These are phyloP conservation scores for Stachybotrys chlorohalonatus DNA, from an alignment of 2,329 filamentous ascomycete genomes.

Conservation along the genomic window DNA sequence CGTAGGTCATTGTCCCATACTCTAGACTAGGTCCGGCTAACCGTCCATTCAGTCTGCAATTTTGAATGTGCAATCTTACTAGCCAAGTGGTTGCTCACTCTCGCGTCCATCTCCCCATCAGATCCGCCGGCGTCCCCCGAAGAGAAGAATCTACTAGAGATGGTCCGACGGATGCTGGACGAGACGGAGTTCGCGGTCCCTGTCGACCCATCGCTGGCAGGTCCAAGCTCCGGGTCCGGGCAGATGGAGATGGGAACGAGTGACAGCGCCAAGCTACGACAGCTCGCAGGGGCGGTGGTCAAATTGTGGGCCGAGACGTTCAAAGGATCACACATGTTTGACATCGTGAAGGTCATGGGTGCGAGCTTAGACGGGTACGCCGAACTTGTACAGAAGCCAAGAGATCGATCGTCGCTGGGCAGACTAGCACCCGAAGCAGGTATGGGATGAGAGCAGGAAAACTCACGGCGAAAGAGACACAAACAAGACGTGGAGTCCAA, in stretches of 20 bases:
- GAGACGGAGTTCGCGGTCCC: constrained; percentile 55
- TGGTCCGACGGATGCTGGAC: constrained; percentile 48
- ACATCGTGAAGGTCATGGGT: constrained; percentile 50
- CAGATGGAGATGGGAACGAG: constrained; percentile 34
- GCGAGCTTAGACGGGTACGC: constrained; percentile 48
- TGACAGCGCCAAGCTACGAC: constrained; percentile 42
- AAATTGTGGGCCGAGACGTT: constrained; percentile 54
- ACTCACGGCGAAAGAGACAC: background rate
- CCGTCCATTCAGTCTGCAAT: constrained; percentile 37
- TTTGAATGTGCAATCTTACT: constrained; percentile 53
- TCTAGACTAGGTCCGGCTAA: constrained; percentile 8
- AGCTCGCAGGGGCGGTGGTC: constrained; percentile 48
- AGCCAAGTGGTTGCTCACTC: constrained; percentile 51
- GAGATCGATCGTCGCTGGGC: constrained; percentile 29
- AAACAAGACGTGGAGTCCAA: background rate
- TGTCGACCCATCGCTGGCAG: constrained; percentile 45
- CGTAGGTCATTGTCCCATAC: constrained; percentile 29
- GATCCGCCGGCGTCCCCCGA: constrained; percentile 41
- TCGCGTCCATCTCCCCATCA: constrained; percentile 40
- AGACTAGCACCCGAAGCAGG: constrained; percentile 11
- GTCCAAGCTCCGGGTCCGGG: constrained; percentile 22
- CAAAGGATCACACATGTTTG: constrained; percentile 52
- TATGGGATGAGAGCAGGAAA: constrained; percentile 8
- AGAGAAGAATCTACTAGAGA: constrained; percentile 46
- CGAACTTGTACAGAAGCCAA: constrained; percentile 45